Conservation (phyloP, 2,329 filamentous ascomycete species). For the Pseudocercospora eumusae region DNA sequence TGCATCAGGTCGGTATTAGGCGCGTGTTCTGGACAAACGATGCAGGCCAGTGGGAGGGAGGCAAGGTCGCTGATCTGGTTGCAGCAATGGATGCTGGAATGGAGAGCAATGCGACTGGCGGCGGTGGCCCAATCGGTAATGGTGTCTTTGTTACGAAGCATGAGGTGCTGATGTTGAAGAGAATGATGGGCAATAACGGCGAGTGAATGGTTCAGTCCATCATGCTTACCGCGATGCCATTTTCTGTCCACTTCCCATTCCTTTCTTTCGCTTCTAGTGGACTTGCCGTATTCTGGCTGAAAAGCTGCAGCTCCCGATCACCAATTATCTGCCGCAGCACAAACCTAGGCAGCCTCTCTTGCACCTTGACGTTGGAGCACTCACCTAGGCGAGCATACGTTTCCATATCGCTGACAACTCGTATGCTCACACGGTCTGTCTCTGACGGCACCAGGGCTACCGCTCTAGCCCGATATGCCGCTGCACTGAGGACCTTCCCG, state of each 20-base stretch:
- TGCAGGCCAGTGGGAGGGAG: conserved; percentile 53
- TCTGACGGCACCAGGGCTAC: no score
- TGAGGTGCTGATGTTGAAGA: conserved; percentile 52
- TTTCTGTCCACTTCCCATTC: neutral
- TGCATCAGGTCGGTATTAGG: conserved; percentile 55
- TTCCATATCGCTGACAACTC: no score
- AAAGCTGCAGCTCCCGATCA: no score
- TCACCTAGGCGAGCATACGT: no score
- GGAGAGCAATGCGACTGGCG: conserved; percentile 25
- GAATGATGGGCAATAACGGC: conserved; percentile 36
- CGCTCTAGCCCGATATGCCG: no score
- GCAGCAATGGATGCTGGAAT: conserved; percentile 46
- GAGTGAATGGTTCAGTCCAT: neutral
- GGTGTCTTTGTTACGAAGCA: conserved; percentile 57
- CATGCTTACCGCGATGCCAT: no score
- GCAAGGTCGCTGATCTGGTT: conserved; percentile 53
- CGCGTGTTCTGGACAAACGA: conserved; percentile 57
- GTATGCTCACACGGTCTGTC: no score
- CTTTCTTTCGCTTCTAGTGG: neutral
- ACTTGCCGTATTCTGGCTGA: no score
- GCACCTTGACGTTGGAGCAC: no score
- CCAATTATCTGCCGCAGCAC: no score
- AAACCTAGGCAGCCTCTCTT: no score
- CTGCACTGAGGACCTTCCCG: no score
- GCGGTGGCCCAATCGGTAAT: conserved; percentile 26